Evolutionary conservation across 495 filamentous ascomycete genomes (phyloP).

Genomic region (Choiromyces venosus): DNA sequence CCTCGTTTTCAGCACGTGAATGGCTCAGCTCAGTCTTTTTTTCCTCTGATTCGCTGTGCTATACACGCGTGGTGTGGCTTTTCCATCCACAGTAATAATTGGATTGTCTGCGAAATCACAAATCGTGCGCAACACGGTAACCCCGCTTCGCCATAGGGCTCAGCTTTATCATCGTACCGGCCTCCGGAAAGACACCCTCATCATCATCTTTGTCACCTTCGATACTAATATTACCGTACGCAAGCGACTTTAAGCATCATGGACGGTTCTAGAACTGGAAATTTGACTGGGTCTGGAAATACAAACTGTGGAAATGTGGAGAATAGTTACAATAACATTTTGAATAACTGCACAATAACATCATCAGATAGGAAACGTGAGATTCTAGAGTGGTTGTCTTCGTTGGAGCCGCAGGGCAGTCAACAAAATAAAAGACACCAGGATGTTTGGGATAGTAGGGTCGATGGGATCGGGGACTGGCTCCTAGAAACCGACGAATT

Average conservation of each 20-base stretch:
- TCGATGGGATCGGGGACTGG: neutral
- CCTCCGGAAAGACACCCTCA: too few species aligned
- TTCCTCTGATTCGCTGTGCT: too few species aligned
- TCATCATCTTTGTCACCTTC: neutral
- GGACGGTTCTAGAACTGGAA: neutral
- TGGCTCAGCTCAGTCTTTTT: too few species aligned
- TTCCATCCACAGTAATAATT: too few species aligned
- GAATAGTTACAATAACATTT: neutral
- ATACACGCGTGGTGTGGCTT: too few species aligned
- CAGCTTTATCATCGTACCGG: too few species aligned
- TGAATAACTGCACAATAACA: neutral
- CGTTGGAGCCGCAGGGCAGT: neutral
- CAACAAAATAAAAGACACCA: neutral
- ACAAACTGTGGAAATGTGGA: neutral
- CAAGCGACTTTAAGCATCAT: neutral
- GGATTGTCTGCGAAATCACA: too few species aligned
- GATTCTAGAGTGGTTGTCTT: neutral
- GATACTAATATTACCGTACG: neutral
- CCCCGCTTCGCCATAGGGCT: too few species aligned
- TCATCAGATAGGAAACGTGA: neutral
- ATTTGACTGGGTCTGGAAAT: neutral
- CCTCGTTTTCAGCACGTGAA: too few species aligned
- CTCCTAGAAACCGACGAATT: neutral
- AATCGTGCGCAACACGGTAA: too few species aligned
- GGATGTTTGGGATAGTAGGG: neutral